These are phyloP conservation scores for Exophiala sp. DNA, from an alignment of 2,329 filamentous ascomycete species.

Conservation along the genomic window DNA sequence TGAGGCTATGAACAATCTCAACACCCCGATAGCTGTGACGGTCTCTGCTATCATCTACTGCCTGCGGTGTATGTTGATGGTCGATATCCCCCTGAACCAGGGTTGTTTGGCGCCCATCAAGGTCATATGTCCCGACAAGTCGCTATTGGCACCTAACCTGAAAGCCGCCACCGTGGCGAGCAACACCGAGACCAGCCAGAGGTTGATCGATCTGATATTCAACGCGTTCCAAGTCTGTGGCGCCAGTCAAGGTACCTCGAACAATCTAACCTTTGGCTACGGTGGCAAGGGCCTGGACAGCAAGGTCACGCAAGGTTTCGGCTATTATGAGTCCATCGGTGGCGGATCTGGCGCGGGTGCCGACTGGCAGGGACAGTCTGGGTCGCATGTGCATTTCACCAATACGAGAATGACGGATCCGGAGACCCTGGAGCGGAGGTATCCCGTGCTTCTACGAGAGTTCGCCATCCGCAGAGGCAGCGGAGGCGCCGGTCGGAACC, in stretches of 20 bases:
- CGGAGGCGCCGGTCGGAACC: slow-evolving; percentile 62
- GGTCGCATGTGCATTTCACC: slow-evolving; percentile 82
- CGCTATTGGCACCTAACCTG: slow-evolving; percentile 32
- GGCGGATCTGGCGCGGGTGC: slow-evolving; percentile 72
- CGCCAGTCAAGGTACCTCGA: slow-evolving; percentile 30
- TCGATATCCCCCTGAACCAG: slow-evolving; percentile 35
- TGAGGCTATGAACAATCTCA: slow-evolving; percentile 35
- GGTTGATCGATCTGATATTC: slow-evolving; percentile 32
- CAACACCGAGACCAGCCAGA: slow-evolving; percentile 30
- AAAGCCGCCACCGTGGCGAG: slow-evolving; percentile 29
- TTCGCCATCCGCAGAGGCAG: slow-evolving; percentile 64
- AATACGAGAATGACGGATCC: slow-evolving; percentile 80
- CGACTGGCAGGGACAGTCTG: slow-evolving; percentile 68
- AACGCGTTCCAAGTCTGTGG: slow-evolving; percentile 32
- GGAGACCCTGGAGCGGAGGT: slow-evolving; percentile 73
- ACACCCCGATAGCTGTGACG: slow-evolving; percentile 38
- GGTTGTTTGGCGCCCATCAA: slow-evolving; percentile 30
- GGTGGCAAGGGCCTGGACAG: slow-evolving; percentile 9
- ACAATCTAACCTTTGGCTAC: slow-evolving; percentile 31
- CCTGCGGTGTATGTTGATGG: slow-evolving; percentile 29
- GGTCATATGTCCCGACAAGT: slow-evolving; percentile 26
- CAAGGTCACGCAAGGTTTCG: slow-evolving; percentile 50
- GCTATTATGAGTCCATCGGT: slow-evolving; percentile 79
- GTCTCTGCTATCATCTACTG: slow-evolving; percentile 36
- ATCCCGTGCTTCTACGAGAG: slow-evolving; percentile 68